These are phyloP conservation scores for Cadophora malorum DNA, from an alignment of 2,329 filamentous ascomycete species.

Conservation along the genomic window DNA sequence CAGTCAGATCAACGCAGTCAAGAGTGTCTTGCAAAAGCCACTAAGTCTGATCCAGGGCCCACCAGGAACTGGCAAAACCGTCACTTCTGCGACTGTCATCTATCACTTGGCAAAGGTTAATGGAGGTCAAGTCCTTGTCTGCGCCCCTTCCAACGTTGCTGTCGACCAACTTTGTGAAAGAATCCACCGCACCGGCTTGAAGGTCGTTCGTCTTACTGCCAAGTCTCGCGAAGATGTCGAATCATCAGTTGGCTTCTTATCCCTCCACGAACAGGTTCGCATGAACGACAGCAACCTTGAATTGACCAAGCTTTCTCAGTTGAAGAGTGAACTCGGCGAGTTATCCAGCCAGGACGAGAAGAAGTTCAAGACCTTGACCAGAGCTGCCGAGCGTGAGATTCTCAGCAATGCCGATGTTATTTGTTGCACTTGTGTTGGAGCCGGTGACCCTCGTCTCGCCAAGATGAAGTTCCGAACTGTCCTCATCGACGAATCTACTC, in stretches of 20 bases:
- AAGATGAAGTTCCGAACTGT: constrained; percentile 99
- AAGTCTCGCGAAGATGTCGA: constrained; percentile 99
- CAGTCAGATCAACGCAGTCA: constrained; percentile 96
- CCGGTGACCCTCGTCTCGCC: constrained; percentile 90
- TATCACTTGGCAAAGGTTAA: constrained; percentile 97
- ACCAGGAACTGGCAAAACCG: constrained; percentile 96
- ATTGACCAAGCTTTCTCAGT: constrained; percentile 86
- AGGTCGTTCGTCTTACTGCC: constrained; percentile 96
- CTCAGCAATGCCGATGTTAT: constrained; percentile 95
- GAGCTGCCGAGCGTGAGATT: constrained; percentile 93
- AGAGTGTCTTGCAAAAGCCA: constrained; percentile 90
- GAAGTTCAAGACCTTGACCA: constrained; percentile 95
- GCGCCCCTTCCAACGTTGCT: constrained; percentile 96
- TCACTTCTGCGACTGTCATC: constrained; percentile 98
- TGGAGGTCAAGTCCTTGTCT: constrained; percentile 92
- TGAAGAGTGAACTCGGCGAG: constrained; percentile 91
- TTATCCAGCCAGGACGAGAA: constrained; percentile 96
- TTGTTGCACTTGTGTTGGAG: constrained; percentile 97
- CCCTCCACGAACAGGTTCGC: constrained; percentile 94
- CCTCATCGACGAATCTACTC: constrained; percentile 96
- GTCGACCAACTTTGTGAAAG: constrained; percentile 98
- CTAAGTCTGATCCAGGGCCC: constrained; percentile 96
- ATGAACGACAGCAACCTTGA: constrained; percentile 97
- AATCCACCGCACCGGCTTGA: constrained; percentile 91
- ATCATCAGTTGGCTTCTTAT: constrained; percentile 95